Base-by-base conservation (phyloP, 1,139 yeast species). In the Taphrina flavorubra region DNA sequence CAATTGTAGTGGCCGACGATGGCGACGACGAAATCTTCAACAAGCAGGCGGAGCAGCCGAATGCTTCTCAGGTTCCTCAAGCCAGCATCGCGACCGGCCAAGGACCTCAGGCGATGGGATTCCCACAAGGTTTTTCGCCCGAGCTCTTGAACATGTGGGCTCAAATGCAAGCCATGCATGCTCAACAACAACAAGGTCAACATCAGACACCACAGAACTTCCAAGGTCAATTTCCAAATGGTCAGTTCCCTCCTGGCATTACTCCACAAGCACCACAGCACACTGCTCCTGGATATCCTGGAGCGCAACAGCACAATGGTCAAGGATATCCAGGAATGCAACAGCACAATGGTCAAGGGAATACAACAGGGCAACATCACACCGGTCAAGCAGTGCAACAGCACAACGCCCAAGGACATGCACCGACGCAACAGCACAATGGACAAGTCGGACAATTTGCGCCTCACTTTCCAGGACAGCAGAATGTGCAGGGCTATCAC, bases 101-200 rank as follows among this genome's bases (percentile, higher is more conserved):
- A 44, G 47, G 18, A 7, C 53, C 18, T 18, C 31, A 20, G n/a
- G n/a, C 37, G 2, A 11, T 25, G 53, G 53, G 53, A 7, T 49
- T 49, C 10, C 53, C 53, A 20, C 53, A 49, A n/a, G 53, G 53
- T 5, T 49, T 49, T 34, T 49, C 53, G 20, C 53, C 53, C 18
- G 53, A 49, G 10, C 36, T 49, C 8, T 34, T 49, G 13, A 49
- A 49, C 53, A 49, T 49, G 53, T 49, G 53, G 53, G 53, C 53
- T 20, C 53, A 49, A 25, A 18, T 49, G 53, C 53, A 49, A 49
- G 53, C 53, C n/a, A 49, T 49, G 53, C 36, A 49, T 25, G 36
- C 31, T 49, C 36, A 20, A 20, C 57, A 53, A 14, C 57, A 53
- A 11, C 57, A 37, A n/a, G 16, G 34, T 11, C 40, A 53, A 37